Percentiles rank a stretch among this genome's conserved stretches.
Conservation (phyloP, 2,329 filamentous ascomycete genomes). For the Alternaria triticina region DNA sequence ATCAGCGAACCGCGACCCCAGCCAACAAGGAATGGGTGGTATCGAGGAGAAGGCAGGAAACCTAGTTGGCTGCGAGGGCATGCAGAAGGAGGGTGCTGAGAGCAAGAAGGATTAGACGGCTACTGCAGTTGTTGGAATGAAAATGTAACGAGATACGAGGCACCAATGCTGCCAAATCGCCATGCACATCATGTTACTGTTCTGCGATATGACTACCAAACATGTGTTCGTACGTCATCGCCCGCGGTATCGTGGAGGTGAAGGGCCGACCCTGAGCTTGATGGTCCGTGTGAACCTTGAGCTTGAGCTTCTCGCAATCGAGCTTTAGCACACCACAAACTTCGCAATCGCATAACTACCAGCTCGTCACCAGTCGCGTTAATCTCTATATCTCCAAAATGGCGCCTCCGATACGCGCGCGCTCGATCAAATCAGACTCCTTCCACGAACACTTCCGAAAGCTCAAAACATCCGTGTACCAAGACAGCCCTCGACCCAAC, state of each 20-base stretch:
- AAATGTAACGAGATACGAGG: background rate
- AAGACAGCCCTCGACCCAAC: constrained; percentile 47
- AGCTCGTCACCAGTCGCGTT: background rate
- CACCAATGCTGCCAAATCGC: no score
- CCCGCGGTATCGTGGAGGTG: background rate
- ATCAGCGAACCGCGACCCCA: constrained; percentile 61
- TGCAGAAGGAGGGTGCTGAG: constrained; percentile 58
- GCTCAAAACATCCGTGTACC: constrained; percentile 74
- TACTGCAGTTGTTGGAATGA: background rate
- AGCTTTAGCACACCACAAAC: background rate
- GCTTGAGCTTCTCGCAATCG: background rate
- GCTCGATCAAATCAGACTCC: constrained; percentile 70
- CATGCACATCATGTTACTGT: background rate
- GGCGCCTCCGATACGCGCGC: constrained; percentile 55
- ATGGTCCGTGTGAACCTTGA: constrained; percentile 4
- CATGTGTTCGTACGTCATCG: background rate
- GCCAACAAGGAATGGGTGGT: constrained; percentile 64
- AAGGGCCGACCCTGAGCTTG: background rate
- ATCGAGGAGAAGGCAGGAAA: constrained; percentile 70
- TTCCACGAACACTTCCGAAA: constrained; percentile 71
- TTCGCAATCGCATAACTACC: background rate
- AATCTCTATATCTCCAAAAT: constrained; percentile 16
- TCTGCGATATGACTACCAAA: background rate
- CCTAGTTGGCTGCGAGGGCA: constrained; percentile 71
- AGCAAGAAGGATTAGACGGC: constrained; percentile 28